phyloP scores from a whole-genome alignment of 306 rosid genomes.

The Cicer yamashitae region DNA sequence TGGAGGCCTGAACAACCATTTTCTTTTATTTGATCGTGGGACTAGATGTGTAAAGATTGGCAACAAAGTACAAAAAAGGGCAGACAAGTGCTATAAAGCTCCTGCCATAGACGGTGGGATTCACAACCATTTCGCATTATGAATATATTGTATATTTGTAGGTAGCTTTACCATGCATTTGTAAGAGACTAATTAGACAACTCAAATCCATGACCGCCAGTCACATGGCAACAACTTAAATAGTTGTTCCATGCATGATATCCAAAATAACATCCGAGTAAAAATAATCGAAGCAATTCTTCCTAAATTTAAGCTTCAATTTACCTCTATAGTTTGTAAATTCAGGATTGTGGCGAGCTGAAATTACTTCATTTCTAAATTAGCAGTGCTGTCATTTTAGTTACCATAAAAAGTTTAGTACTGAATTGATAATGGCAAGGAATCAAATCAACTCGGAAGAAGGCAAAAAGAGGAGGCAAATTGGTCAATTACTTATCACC shows the following conservation, averaged over 20 bases:
- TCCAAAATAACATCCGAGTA: constrained; percentile 30
- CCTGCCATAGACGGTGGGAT: not conserved
- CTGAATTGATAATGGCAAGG: constrained; percentile 4
- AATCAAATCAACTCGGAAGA: constrained; percentile 3
- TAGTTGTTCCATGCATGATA: not conserved
- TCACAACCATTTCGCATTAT: not conserved
- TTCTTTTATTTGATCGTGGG: constrained; percentile 26
- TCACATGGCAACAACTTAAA: not conserved
- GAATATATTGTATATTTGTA: not conserved
- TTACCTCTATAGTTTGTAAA: constrained; percentile 97
- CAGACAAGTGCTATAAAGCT: not conserved
- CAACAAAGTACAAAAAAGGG: not conserved
- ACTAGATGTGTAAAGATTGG: constrained; percentile 26
- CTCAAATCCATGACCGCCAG: not conserved
- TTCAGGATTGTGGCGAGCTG: constrained; percentile 98
- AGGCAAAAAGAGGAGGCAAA: constrained; percentile 13
- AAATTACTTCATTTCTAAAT: constrained; percentile 96
- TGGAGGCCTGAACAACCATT: constrained; percentile 12
- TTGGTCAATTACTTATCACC: not conserved
- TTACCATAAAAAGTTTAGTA: constrained; percentile 24
- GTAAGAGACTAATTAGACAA: not conserved
- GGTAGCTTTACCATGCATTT: constrained; percentile 7
- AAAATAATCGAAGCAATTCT: constrained; percentile 18
- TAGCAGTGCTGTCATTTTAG: constrained; percentile 2
- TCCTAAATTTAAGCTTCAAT: not conserved